Evolutionary conservation across 768 basidiomycete species (phyloP), one percentile per base, ranked within the genome.

Genomic region (Heimioporus sp.): DNA sequence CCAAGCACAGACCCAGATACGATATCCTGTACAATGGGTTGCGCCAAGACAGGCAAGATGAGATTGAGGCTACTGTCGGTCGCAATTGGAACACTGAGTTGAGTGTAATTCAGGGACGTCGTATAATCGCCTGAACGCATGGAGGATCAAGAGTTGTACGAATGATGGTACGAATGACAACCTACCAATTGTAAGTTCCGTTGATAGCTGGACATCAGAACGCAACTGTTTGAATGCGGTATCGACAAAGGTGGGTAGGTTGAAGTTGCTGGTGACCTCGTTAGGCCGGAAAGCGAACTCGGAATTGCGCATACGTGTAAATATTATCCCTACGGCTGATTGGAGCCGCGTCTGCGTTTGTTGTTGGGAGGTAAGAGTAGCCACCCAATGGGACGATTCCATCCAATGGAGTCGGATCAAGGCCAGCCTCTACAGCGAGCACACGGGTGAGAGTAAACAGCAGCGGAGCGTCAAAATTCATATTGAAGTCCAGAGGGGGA

Each of bases 21-120:
- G 50, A 90, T 77, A 54, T 79, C 81, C 64, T 89, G 85, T 7
- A 90, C 87, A 49, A 90, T 87, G 5, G 87, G 87, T 47, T 80
- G 74, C 0, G 87, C 87, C 51, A 90, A 77, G 38, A 86, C 62
- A 7, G 86, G 87, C 7, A 90, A 72, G 47, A 90, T 80, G 34
- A 85, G 65, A 55, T 85, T 73, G 49, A 90, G 71, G 40, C 74
- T 81, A 16, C 75, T 62, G 61, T 88, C 87, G 0, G 87, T 89
- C 21, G 68, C 61, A 16, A 80, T 84, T 2, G 80, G 76, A 16
- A 90, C 76, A 39, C 64, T 65, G 24, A 60, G 58, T 60, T 90
- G 87, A 7, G 74, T 76, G 61, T 85, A 87, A n/a, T 76, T 67
- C 49, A 90, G 65, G 8, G 77, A 77, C 5, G 87, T 88, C 43